phyloP scores from a whole-genome alignment of 208 protist genomes.

The Trypanosomatidae sp. region DNA sequence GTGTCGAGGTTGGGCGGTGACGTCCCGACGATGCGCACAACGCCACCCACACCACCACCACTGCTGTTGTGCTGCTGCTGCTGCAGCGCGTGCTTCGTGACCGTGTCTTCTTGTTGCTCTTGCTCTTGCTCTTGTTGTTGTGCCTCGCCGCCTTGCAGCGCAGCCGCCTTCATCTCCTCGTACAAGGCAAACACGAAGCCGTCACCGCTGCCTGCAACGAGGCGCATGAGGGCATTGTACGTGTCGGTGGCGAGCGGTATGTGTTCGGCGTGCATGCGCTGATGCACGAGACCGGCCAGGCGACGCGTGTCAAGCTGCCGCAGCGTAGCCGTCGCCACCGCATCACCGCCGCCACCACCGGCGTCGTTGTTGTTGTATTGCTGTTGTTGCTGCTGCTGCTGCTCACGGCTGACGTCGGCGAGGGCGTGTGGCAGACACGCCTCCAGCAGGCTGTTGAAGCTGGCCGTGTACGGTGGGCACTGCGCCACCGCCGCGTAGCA shows the following conservation, averaged over 20 bases:
- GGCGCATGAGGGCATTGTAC: conserved; percentile 85
- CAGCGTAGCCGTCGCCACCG: no score
- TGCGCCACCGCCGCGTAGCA: conserved; percentile 43
- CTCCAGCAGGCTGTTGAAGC: conserved; percentile 72
- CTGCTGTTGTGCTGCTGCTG: neutral
- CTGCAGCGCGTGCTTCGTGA: conserved; percentile 13
- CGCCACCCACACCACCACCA: no score
- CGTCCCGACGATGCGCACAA: no score
- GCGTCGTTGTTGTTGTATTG: neutral
- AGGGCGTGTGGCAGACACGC: conserved; percentile 13
- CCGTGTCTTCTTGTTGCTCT: conserved; percentile 25
- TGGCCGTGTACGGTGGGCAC: conserved; percentile 78
- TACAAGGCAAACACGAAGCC: conserved; percentile 71
- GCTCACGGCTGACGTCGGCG: neutral
- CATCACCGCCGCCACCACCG: no score
- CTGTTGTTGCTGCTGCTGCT: neutral
- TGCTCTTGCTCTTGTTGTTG: no score
- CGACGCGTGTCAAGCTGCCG: conserved; percentile 41
- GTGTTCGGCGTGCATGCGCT: conserved; percentile 69
- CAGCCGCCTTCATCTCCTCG: conserved; percentile 74
- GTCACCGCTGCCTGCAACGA: conserved; percentile 61
- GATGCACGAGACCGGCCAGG: conserved; percentile 51
- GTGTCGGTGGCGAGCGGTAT: conserved; percentile 82
- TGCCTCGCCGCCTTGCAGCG: no score
- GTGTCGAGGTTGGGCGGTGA: conserved; percentile 68